Evolutionary conservation across 176 grass and related monocot species (phyloP), one percentile per base, ranked within the genome.

Genomic region (Oryza officinalis): DNA sequence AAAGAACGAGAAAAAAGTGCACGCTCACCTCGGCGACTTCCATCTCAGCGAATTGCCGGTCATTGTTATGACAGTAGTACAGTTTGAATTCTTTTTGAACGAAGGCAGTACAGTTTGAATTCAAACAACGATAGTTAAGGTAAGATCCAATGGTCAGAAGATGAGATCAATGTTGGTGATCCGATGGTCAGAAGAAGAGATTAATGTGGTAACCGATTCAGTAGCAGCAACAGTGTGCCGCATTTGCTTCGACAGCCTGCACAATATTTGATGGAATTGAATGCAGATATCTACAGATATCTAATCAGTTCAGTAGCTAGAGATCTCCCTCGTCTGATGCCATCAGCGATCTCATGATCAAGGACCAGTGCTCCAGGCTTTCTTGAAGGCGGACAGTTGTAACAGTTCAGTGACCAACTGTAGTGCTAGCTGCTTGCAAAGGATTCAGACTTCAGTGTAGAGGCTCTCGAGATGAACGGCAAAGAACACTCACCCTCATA

Each of bases 221-320:
- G 52, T 57, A n/a, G 20, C 13, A 47, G 45, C 52, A 57, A 54
- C 28, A 45, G 49, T 45, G 18, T 30, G 31, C 33, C 43, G 67
- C 74, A 70, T 61, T 63, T 30, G 65, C 32, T 45, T 78, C 35
- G 13, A 63, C 13, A 57, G 27, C 27, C 66, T 27, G 68, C 27
- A 43, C 23, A 54, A 67, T 69, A 86, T 67, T 79, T 25, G 41
- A 49, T 17, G 37, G 60, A 54, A 43, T 30, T 74, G 47, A 74
- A 73, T 30, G 41, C 9, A 13, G 30, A 60, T 67, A 54, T 86
- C 43, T 66, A 10, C 9, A 13, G 30, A 60, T 67, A 54, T 86
- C 43, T 66, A 10, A 3, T 38, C 63, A 57, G 63, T 30, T 54
- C n/a, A 54, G 46, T 76, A 38, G 37, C 37, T 38, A 31, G 46